Base-by-base conservation (phyloP, 176 grass and related monocot genomes). In the Sorghum bicolor region DNA sequence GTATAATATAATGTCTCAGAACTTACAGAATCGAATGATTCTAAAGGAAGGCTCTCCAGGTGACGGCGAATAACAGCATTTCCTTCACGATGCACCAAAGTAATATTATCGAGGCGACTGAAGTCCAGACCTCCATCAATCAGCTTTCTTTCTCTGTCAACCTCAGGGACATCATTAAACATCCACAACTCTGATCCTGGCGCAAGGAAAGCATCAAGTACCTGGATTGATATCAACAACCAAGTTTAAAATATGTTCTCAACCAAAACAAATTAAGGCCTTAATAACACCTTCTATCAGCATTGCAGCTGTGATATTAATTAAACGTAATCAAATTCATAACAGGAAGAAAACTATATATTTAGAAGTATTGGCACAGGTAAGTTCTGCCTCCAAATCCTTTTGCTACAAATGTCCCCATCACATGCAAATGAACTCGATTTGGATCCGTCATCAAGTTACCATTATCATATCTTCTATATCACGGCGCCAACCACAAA, bases 381-480 rank as follows among this genome's bases (percentile, higher is more conserved):
- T 50, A 36, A 33, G 44, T 60, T 67, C 77, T 38, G 33, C 15
- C 60, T 78, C 6, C 44, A 84, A 84, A 84, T 68, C 61, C 6
- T 39, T 80, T 55, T 5, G n/a, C 43, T 47, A 58, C 57, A 84
- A 67, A 80, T 84, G 43, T 36, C 65, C 37, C 30, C 28, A 55
- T 66, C 17, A 45, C 48, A 82, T 38, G 19, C 16, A 82, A 68
- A 77, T 53, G 78, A 71, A 72, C 79, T 65, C 80, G 63, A 28
- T 82, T 91, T 84, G 77, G 77, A 89, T 91, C 80, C 17, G 9
- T 87, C 53, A 74, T 82, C 82, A 87, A 89, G 87, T 94, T 94
- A 94, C 92, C 92, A 94, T 94, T 89, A 94, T 91, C 92, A 94
- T 91, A 89, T 94, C 92, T 85, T 94, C 92, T 75, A 94, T 89